phyloP scores from a whole-genome alignment of 2,329 filamentous ascomycete species.

The Ophiostoma pallidulum region DNA sequence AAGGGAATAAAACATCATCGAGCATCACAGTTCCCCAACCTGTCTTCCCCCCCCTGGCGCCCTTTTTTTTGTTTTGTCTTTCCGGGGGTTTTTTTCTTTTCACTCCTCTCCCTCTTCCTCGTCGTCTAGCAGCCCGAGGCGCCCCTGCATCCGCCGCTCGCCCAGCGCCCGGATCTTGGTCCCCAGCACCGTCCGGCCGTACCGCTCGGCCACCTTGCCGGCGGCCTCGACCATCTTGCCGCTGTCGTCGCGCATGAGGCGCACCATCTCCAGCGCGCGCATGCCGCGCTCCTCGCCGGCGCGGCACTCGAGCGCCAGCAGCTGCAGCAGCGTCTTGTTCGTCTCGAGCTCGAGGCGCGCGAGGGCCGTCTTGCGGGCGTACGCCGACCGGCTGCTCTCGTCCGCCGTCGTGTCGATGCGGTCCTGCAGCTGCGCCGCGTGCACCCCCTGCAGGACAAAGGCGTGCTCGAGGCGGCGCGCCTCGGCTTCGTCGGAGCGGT shows the following conservation, averaged over 20 bases:
- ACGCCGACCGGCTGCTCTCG: conserved; percentile 51
- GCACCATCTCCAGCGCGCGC: conserved; percentile 86
- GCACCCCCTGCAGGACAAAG: conserved; percentile 65
- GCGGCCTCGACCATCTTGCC: conserved; percentile 90
- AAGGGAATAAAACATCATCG: not conserved
- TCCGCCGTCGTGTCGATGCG: conserved; percentile 45
- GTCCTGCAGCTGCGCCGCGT: conserved; percentile 67
- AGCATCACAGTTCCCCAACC: not conserved
- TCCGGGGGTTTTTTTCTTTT: too few species aligned
- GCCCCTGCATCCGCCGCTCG: conserved; percentile 48
- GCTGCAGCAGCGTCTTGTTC: conserved; percentile 81
- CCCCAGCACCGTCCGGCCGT: conserved; percentile 67
- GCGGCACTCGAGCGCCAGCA: conserved; percentile 81
- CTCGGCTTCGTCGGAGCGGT: conserved; percentile 25
- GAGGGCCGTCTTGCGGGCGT: conserved; percentile 57
- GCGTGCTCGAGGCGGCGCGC: conserved; percentile 67
- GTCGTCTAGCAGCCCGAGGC: conserved; percentile 3
- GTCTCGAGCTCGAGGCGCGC: conserved; percentile 69
- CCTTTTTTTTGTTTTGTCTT: too few species aligned
- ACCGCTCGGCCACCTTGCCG: conserved; percentile 78
- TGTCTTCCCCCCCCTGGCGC: too few species aligned
- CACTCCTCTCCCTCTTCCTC: conserved; percentile 21
- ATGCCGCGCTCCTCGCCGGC: conserved; percentile 90
- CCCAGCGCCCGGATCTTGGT: conserved; percentile 86
- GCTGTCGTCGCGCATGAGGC: conserved; percentile 71